These are phyloP conservation scores for Poa pratensis DNA, from an alignment of 176 grass and related monocot species.

Conservation along the genomic window DNA sequence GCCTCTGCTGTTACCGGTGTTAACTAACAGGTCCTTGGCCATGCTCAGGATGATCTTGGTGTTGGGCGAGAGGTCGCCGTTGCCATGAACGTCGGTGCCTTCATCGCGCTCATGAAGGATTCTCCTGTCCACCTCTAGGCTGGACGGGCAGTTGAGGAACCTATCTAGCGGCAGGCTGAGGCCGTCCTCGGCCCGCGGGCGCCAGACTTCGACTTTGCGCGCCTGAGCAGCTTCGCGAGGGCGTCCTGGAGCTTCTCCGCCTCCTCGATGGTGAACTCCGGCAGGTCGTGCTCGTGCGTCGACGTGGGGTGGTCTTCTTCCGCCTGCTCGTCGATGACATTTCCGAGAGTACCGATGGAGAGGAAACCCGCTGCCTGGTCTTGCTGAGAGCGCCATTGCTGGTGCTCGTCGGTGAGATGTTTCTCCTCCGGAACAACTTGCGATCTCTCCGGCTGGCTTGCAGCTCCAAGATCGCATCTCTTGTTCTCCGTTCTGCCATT, in stretches of 20 bases:
- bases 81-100: constrained; percentile 27
- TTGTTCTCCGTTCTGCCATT: constrained; percentile 30
- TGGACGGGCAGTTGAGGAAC: constrained; percentile 91
- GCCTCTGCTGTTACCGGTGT: constrained; percentile 10
- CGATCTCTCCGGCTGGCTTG: constrained; percentile 14
- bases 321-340: constrained; percentile 14
- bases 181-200: neutral
- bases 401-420: constrained; percentile 1
- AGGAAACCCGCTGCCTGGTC: constrained; percentile 31
- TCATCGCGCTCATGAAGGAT: neutral
- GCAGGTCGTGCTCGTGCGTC: constrained; percentile 54
- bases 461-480: too few relatives aligned
- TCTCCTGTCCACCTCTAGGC: constrained; percentile 78
- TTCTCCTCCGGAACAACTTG: constrained; percentile 40
- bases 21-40: constrained; percentile 70
- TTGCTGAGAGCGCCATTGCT: constrained; percentile 16
- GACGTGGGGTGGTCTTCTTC: neutral
- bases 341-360: constrained; percentile 75
- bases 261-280: constrained; percentile 79
- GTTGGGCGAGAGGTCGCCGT: constrained; percentile 65
- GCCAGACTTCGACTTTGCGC: constrained; percentile 56
- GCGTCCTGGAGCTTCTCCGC: constrained; percentile 74
- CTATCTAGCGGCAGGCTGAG: constrained; percentile 58
- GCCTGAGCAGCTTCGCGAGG: constrained; percentile 56
- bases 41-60: constrained; percentile 87